Evolutionary conservation across 257 asterid species (phyloP).

Genomic region (Verbena officinalis): DNA sequence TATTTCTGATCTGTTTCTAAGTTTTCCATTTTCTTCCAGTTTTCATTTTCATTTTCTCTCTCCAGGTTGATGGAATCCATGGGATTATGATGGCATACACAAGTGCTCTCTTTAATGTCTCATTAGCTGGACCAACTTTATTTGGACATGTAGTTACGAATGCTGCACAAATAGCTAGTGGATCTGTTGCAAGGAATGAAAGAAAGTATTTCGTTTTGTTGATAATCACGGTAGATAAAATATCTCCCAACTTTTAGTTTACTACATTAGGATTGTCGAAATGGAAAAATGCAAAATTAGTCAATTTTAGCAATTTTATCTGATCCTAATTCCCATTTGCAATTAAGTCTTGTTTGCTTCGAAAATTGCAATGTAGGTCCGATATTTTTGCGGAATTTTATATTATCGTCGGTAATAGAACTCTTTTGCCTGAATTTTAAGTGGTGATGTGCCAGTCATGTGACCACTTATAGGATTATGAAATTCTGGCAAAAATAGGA

Average conservation of each 20-base stretch:
- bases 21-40: conserved; percentile 12
- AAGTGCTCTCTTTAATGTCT: conserved; percentile 88
- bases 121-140: conserved; percentile 97
- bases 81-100: conserved; percentile 85
- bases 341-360: no score
- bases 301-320: no score
- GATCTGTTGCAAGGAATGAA: conserved; percentile 64
- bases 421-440: no score
- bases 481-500: no score
- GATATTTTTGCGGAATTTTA: no score
- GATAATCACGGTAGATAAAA: conserved; percentile 79
- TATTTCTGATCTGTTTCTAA: conserved; percentile 12
- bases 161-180: conserved; percentile 91
- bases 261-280: conserved; percentile 2
- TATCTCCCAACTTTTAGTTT: conserved; percentile 20
- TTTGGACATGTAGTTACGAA: conserved; percentile 85
- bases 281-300: no score
- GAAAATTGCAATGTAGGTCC: no score
- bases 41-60: conserved; percentile 17
- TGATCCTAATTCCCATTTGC: no score
- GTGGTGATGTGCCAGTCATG: no score
- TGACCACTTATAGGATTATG: no score
- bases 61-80: conserved; percentile 89
- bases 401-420: no score
- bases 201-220: conserved; percentile 79